These are phyloP conservation scores for Penicillium ochrochloron DNA, from an alignment of 495 filamentous ascomycete genomes.

Conservation along the genomic window DNA sequence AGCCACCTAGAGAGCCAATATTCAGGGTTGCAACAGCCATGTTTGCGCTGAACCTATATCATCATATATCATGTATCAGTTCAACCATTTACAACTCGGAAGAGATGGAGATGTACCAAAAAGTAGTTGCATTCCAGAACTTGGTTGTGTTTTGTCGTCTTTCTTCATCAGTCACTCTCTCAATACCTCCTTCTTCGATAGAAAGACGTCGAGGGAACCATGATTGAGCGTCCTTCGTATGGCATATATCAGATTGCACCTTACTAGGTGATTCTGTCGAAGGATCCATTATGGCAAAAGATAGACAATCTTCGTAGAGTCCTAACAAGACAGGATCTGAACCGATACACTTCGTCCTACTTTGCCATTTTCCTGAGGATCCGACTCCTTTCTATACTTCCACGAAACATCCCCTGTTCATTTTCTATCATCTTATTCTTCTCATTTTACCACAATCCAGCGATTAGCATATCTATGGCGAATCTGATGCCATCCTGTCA, in stretches of 20 bases:
- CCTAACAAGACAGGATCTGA: not conserved
- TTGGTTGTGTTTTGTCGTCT: slow-evolving; percentile 59
- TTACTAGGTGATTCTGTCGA: slow-evolving; percentile 3
- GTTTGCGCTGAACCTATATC: slow-evolving; percentile 59
- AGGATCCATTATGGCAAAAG: slow-evolving; percentile 6
- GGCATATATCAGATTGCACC: not conserved
- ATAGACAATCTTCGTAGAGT: not conserved
- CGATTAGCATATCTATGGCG: slow-evolving; percentile 27
- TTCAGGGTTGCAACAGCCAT: slow-evolving; percentile 70
- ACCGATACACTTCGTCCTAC: not conserved
- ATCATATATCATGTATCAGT: not conserved
- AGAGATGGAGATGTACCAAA: slow-evolving; percentile 51
- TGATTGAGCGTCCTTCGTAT: not conserved
- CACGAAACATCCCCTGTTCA: not conserved
- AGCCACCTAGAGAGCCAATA: slow-evolving; percentile 58
- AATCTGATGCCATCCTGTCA: slow-evolving; percentile 30
- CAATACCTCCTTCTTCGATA: slow-evolving; percentile 68
- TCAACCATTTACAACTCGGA: not conserved
- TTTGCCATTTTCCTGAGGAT: not conserved
- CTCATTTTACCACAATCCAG: slow-evolving; percentile 10
- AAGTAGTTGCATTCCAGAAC: slow-evolving; percentile 38
- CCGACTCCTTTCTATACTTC: slow-evolving; percentile 15
- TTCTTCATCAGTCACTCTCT: slow-evolving; percentile 67
- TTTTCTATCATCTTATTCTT: slow-evolving; percentile 39
- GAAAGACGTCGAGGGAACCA: slow-evolving; percentile 40